phyloP scores from a whole-genome alignment of 2,329 filamentous ascomycete species.

The Emmonsiellopsis sp. region DNA sequence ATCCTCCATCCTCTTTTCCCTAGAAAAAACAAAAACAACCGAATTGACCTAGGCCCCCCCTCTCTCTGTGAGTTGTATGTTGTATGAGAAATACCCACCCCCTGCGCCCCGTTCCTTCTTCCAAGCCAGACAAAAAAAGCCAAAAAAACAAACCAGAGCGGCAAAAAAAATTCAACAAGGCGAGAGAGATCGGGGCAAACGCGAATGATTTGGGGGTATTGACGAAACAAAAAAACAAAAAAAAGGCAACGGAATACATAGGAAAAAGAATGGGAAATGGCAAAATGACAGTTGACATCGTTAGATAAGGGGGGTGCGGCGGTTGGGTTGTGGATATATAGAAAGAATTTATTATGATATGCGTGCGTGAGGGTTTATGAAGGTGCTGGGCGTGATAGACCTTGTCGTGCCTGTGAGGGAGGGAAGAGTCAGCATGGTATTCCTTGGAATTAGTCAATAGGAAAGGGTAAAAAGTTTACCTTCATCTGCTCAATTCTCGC shows the following conservation, averaged over 20 bases:
- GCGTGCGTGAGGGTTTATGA: conserved; percentile 3
- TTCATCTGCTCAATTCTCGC: conserved; percentile 99
- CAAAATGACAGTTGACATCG: background rate
- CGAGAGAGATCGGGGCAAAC: background rate
- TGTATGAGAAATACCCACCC: background rate
- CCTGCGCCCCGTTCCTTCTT: background rate
- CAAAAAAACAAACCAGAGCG: background rate
- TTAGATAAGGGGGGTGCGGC: conserved; percentile 9
- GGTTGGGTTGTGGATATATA: background rate
- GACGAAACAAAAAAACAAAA: background rate
- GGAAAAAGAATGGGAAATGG: background rate
- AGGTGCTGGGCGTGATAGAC: conserved; percentile 29
- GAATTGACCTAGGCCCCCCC: background rate
- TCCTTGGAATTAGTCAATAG: background rate
- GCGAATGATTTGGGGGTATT: background rate
- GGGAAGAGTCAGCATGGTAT: conserved; percentile 14
- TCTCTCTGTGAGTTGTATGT: background rate
- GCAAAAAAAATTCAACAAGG: background rate
- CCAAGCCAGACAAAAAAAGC: background rate
- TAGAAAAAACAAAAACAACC: background rate
- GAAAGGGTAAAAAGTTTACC: conserved; percentile 28
- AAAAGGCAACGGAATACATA: background rate
- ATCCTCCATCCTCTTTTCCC: background rate
- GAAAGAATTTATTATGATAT: background rate
- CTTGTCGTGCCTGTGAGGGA: conserved; percentile 32